phyloP scores from a whole-genome alignment of 2,329 filamentous ascomycete species.

The Ramularia endophylla region DNA sequence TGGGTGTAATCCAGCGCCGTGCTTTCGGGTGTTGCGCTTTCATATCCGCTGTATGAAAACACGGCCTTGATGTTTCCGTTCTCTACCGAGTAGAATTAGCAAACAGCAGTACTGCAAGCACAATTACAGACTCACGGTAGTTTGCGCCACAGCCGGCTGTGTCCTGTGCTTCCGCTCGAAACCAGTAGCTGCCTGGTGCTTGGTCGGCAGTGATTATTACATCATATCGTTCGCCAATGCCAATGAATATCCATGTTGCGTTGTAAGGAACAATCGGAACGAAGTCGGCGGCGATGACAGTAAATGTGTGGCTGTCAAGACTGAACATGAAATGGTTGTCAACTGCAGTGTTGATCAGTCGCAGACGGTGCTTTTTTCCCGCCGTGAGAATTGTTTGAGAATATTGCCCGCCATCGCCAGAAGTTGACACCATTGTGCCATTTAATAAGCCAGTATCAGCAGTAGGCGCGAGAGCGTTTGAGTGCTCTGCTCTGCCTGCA shows the following conservation, averaged over 20 bases:
- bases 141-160: constrained; percentile 29
- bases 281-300: constrained; percentile 34
- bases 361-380: constrained; percentile 39
- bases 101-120: no score
- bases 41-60: constrained; percentile 35
- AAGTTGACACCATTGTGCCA: constrained; percentile 35
- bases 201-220: constrained; percentile 36
- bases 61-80: constrained; percentile 31
- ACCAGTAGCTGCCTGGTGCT: constrained; percentile 31
- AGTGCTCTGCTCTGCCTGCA: constrained; percentile 27
- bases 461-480: constrained; percentile 27
- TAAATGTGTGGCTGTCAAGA: constrained; percentile 31
- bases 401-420: constrained; percentile 21
- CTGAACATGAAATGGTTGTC: constrained; percentile 40
- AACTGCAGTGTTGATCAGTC: constrained; percentile 42
- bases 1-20: constrained; percentile 29
- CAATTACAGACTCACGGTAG: constrained; percentile 7
- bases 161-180: constrained; percentile 29
- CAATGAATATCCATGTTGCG: constrained; percentile 28
- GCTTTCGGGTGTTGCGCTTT: constrained; percentile 25
- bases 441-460: constrained; percentile 48
- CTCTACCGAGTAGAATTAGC: not conserved
- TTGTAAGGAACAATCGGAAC: constrained; percentile 32
- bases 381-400: constrained; percentile 28
- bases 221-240: constrained; percentile 38